Percentiles rank a stretch among this genome's conserved stretches.
These are phyloP conservation scores for Yarrowia hollandica DNA, from an alignment of 805 yeast genomes.

Conservation along the genomic window DNA sequence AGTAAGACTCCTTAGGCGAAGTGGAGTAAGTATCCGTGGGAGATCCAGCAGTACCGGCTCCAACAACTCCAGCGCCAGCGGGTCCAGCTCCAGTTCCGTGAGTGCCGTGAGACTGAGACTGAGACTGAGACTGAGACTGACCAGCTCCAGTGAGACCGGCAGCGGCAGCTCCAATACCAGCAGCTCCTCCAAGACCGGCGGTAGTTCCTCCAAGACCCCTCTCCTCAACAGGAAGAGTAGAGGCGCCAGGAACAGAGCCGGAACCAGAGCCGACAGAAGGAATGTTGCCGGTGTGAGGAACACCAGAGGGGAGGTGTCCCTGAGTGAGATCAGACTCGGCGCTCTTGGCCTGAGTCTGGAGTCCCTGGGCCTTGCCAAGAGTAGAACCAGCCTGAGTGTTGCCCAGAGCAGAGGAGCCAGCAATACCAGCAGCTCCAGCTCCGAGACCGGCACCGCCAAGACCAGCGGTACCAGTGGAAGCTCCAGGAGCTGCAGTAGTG, in stretches of 20 bases:
- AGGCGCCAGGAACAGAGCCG: background rate
- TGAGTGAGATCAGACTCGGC: background rate
- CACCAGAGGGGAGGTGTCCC: too few species aligned
- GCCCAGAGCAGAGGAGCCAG: background rate
- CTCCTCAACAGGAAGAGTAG: background rate
- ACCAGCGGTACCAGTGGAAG: background rate
- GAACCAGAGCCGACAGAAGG: background rate
- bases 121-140: too few species aligned
- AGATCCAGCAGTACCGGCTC: background rate
- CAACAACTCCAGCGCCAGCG: background rate
- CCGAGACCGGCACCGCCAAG: background rate
- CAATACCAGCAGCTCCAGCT: background rate
- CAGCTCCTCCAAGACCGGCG: background rate
- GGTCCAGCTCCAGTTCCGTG: conserved; percentile 7
- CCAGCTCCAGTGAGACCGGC: background rate
- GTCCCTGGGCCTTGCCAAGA: background rate
- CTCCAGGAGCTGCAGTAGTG: background rate
- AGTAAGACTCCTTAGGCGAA: too few species aligned
- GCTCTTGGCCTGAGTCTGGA: background rate
- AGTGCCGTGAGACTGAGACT: too few species aligned
- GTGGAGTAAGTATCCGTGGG: too few species aligned
- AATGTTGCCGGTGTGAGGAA: too few species aligned
- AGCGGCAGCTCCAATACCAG: background rate
- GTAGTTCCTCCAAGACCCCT: background rate
- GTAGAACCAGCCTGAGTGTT: background rate